Percentiles rank a stretch among this genome's conserved stretches.
phyloP scores from a whole-genome alignment of 2,329 filamentous ascomycete genomes.

The Cladosporium austrohemisphaericum region DNA sequence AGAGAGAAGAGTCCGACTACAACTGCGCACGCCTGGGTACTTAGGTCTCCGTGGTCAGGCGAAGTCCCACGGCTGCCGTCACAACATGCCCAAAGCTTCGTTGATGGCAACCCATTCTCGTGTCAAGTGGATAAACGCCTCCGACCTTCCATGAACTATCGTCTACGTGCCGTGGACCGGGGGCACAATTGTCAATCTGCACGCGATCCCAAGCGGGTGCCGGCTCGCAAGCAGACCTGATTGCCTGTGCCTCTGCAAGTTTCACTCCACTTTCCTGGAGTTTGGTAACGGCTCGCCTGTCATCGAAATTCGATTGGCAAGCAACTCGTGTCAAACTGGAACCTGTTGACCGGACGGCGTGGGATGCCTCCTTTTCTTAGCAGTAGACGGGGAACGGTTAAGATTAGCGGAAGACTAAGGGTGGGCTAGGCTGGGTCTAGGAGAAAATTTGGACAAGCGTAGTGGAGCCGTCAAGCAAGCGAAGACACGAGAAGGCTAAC shows the following conservation, averaged over 20 bases:
- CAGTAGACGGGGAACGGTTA: neutral
- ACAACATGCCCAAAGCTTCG: constrained; percentile 8
- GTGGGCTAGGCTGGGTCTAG: neutral
- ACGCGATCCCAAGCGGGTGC: neutral
- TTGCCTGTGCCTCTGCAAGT: constrained; percentile 6
- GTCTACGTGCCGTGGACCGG: constrained; percentile 8
- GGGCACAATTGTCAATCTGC: neutral
- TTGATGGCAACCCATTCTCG: constrained; percentile 6
- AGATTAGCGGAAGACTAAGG: neutral
- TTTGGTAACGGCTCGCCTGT: constrained; percentile 1
- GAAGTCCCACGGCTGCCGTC: constrained; percentile 1
- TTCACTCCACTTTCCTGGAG: neutral
- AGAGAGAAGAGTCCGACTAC: neutral
- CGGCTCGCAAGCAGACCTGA: neutral
- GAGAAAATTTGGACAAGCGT: constrained; percentile 1
- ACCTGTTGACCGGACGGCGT: constrained; percentile 6
- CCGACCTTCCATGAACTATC: constrained; percentile 9
- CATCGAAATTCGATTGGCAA: constrained; percentile 11
- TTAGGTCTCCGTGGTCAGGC: neutral
- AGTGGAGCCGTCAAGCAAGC: constrained; percentile 11
- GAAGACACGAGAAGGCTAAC: constrained; percentile 12
- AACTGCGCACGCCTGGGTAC: constrained; percentile 4
- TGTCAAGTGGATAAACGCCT: constrained; percentile 4
- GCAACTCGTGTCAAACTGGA: constrained; percentile 3
- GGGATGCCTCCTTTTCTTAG: constrained; percentile 10